Base-by-base conservation (phyloP, 148 eudicot species). In the Chenopodium formosanum region DNA sequence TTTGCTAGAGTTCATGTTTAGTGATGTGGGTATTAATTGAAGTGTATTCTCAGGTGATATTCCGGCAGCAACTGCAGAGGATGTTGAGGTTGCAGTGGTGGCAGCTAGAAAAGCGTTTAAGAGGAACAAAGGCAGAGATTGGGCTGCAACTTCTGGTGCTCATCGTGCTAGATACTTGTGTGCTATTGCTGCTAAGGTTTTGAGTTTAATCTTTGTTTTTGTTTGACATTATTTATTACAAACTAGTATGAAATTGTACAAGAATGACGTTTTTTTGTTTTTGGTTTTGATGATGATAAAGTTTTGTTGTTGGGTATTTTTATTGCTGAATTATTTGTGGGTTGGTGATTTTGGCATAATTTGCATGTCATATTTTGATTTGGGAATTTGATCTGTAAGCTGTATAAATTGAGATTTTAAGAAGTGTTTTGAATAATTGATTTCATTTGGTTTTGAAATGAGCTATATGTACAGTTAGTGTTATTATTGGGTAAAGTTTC, bases 41-140 rank as follows among this genome's bases (percentile, higher is more conserved):
- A 16, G 37, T 80, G 86, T 78, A 65, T 0, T 46, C 10, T 20
- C n/a, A 96, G 98, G 99, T 82, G 88, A 90, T 87, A 92, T 94
- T 72, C 99, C 99, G 17, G 95, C 98, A 25, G 99, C 98, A 40
- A 96, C 94, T 17, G 87, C 89, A 9, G 99, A 94, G 77, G 99
- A 96, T 87, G 97, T 96, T 66, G 89, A 96, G 78, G 84, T 90
- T 63, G 95, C 99, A 19, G 98, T 96, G 34, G 91, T 86, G 67
- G 97, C 99, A 75, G 98, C 99, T 74, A 83, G 95, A 46, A 85
- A 56, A 76, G 98, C 94, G 11, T 86, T 94, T 78, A 79, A 83
- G 27, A 85, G 91, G 63, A 90, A 91, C 80, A 89, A 86, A 73
- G 97, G 94, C 20, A 86, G 70, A 68, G 97, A 91, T 13, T 96